These are phyloP conservation scores for Harringtonia lauricola DNA, from an alignment of 2,329 filamentous ascomycete genomes.

Conservation along the genomic window DNA sequence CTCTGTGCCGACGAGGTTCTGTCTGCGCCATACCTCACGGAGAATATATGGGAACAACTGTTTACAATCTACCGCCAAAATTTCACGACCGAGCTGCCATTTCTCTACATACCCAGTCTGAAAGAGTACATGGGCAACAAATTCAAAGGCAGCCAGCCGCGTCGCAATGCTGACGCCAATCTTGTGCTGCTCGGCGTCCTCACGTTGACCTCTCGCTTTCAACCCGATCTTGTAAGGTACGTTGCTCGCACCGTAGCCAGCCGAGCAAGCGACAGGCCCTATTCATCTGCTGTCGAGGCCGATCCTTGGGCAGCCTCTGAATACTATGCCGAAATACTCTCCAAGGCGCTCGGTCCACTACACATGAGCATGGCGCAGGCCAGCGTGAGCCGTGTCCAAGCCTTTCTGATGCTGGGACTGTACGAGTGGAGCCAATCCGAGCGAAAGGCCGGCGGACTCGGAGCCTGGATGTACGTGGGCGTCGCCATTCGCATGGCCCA, in stretches of 20 bases:
- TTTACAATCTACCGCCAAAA: slow-evolving; percentile 61
- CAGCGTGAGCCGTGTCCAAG: slow-evolving; percentile 54
- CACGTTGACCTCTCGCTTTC: slow-evolving; percentile 58
- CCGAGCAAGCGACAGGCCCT: slow-evolving; percentile 21
- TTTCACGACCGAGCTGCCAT: slow-evolving; percentile 61
- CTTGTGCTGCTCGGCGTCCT: slow-evolving; percentile 55
- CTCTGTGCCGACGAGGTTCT: slow-evolving; percentile 46
- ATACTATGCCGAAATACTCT: slow-evolving; percentile 51
- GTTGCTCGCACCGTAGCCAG: slow-evolving; percentile 27
- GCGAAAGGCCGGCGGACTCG: slow-evolving; percentile 35
- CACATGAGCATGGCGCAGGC: slow-evolving; percentile 36
- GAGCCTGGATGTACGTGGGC: slow-evolving; percentile 57
- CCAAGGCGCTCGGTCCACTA: slow-evolving; percentile 35
- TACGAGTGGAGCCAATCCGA: slow-evolving; percentile 60
- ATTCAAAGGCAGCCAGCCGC: slow-evolving; percentile 21
- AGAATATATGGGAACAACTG: slow-evolving; percentile 56
- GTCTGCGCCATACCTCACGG: slow-evolving; percentile 49
- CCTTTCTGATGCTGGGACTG: slow-evolving; percentile 58
- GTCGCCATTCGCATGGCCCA: slow-evolving; percentile 54
- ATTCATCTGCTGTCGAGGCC: slow-evolving; percentile 19
- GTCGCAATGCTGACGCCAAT: slow-evolving; percentile 24
- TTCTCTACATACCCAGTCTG: slow-evolving; percentile 57
- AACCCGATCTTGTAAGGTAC: slow-evolving; percentile 46
- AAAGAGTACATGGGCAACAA: slow-evolving; percentile 37
- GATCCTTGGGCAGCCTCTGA: slow-evolving; percentile 49